A percentile compares a stretch with the other conserved stretches of the same genome.
Evolutionary conservation across 805 yeast species (phyloP).

Genomic region (Yarrowia bubula): DNA sequence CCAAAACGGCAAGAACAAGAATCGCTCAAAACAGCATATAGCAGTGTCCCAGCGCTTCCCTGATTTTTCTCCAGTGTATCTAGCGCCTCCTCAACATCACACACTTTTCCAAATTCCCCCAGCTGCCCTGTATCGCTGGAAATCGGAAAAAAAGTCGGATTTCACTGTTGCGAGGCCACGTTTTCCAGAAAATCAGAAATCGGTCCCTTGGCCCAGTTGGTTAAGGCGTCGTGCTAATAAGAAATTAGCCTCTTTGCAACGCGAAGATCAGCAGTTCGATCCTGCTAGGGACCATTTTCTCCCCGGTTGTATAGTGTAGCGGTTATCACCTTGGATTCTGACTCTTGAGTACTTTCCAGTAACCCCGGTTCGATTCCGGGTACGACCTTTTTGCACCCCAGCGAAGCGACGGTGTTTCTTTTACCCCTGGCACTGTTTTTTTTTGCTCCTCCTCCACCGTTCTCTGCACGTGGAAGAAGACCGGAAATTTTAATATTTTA

Average conservation of each 20-base stretch:
- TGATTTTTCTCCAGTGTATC: too few relatives aligned
- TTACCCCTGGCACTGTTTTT: neutral
- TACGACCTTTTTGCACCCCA: conserved; percentile 10
- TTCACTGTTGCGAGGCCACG: neutral
- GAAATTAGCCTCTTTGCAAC: conserved; percentile 33
- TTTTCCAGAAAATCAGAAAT: neutral
- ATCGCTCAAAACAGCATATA: too few relatives aligned
- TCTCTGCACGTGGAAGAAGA: neutral
- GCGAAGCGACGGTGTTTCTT: neutral
- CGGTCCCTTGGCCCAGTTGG: conserved; percentile 28
- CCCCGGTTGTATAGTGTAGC: conserved; percentile 26
- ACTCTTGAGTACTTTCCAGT: conserved; percentile 13
- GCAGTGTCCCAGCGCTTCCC: too few relatives aligned
- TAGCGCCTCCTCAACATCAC: too few relatives aligned
- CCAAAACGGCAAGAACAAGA: too few relatives aligned
- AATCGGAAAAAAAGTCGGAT: neutral
- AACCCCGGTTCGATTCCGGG: conserved; percentile 28
- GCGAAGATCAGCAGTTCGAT: conserved; percentile 52
- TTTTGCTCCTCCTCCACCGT: neutral
- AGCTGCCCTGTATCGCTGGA: too few relatives aligned
- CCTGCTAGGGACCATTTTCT: conserved; percentile 39
- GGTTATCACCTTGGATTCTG: conserved; percentile 27
- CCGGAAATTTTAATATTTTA: neutral
- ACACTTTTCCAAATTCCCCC: too few relatives aligned
- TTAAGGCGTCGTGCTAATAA: conserved; percentile 28